These are phyloP conservation scores for Phylloporus sp. DNA, from an alignment of 768 basidiomycete species.

Conservation along the genomic window DNA sequence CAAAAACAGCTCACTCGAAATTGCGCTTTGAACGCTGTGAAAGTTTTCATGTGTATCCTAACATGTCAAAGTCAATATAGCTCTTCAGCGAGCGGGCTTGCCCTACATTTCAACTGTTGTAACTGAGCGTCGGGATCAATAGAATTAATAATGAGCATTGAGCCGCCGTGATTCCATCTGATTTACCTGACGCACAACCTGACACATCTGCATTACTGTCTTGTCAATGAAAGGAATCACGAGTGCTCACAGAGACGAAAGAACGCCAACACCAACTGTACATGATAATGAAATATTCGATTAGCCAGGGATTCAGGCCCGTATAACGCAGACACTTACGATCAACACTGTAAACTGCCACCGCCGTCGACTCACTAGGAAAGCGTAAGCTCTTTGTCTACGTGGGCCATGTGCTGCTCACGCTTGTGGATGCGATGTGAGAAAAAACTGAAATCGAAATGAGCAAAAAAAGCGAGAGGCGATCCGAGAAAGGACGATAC, in stretches of 20 bases:
- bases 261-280: slow-evolving; percentile 29
- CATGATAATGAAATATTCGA: neutral
- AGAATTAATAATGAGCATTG: slow-evolving; percentile 12
- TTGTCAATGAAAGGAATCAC: neutral
- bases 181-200: slow-evolving; percentile 35
- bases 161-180: neutral
- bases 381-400: neutral
- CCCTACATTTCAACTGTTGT: slow-evolving; percentile 31
- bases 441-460: slow-evolving; percentile 29
- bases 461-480: neutral
- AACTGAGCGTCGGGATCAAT: slow-evolving; percentile 17
- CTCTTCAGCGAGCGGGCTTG: neutral
- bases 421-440: slow-evolving; percentile 41
- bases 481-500: slow-evolving; percentile 22
- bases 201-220: slow-evolving; percentile 2
- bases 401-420: slow-evolving; percentile 14
- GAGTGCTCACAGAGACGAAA: slow-evolving; percentile 29
- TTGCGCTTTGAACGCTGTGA: slow-evolving; percentile 20
- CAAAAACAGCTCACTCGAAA: slow-evolving; percentile 17
- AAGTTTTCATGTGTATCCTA: slow-evolving; percentile 28
- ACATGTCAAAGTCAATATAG: neutral
- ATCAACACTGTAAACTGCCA: slow-evolving; percentile 32
- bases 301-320: slow-evolving; percentile 1
- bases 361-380: slow-evolving; percentile 25
- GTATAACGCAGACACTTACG: slow-evolving; percentile 26